Conservation (phyloP, 148 eudicot genomes). For the Cornus controversa region DNA sequence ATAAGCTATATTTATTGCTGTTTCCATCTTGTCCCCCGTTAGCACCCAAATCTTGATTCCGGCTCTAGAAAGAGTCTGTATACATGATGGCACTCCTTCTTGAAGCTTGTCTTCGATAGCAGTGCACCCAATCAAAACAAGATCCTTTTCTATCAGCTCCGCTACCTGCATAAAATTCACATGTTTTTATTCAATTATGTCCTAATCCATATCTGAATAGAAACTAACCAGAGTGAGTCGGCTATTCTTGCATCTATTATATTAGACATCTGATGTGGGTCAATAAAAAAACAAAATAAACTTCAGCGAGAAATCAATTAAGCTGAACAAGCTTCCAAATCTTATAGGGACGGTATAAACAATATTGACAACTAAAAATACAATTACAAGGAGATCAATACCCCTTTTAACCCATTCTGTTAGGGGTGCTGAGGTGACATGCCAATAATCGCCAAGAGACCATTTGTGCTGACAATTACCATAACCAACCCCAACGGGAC, state of each 20-base stretch:
- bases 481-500: too few relatives aligned
- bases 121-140: slow-evolving; percentile 81
- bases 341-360: neutral
- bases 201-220: neutral
- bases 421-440: too few relatives aligned
- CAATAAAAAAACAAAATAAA: neutral
- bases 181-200: neutral
- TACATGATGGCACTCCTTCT: slow-evolving; percentile 94
- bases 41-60: slow-evolving; percentile 98
- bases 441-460: too few relatives aligned
- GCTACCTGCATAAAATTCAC: slow-evolving; percentile 61
- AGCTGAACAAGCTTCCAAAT: neutral
- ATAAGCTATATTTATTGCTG: slow-evolving; percentile 95
- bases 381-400: neutral
- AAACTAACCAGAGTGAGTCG: neutral
- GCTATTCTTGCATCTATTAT: neutral
- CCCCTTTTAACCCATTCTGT: neutral
- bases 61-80: slow-evolving; percentile 90
- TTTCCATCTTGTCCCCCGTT: slow-evolving; percentile 98
- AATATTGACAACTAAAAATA: neutral
- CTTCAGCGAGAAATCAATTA: neutral
- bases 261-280: neutral
- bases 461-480: too few relatives aligned
- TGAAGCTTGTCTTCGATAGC: slow-evolving; percentile 99
- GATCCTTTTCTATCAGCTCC: slow-evolving; percentile 90